Evolutionary conservation across 805 yeast species (phyloP), one percentile per base, ranked within the genome.

Genomic region (Starmerella potacharoeniae): DNA sequence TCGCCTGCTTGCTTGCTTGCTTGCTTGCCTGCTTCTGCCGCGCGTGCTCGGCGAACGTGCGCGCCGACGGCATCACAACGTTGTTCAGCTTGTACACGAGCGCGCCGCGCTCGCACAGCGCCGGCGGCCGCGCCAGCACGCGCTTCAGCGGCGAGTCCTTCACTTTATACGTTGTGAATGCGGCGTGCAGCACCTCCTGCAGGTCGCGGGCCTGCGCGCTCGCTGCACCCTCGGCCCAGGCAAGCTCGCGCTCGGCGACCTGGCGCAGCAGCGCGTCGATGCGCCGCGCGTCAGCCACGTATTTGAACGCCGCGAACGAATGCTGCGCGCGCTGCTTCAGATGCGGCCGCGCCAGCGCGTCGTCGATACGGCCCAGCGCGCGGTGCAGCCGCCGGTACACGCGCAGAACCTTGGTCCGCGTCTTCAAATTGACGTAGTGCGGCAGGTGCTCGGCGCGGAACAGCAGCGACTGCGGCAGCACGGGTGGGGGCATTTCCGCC

Each of bases 391-490:
- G 22, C 14, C 53, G 47, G 29, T 58, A 58, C 3, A 29, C n/a
- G 6, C 33, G 9, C 13, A 58, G 45, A 6, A 58, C 61, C 10
- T 43, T 49, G 3, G 11, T 1, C 11, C 55, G 35, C 3, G 59
- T 58, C 5, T 11, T 35, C 5, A 13, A n/a, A 16, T 58, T 51
- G 5, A 58, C 37, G 28, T 40, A 56, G 29, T 56, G 58, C 14
- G 61, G 61, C 1, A 58, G 35, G 16, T 45, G 9, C 44, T 56
- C 59, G 6, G 44, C 39, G 16, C 33, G 30, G 2, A 54, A 48
- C 10, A 58, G 43, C 30, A 58, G 49, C 2, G 59, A 56, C 34
- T 58, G 61, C 7, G 61, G 60, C 33, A 13, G 22, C 22, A 22
- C 22, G 22, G 22, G 43, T 22, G 29, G 14, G 13, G 43, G 43